Conservation (phyloP, 352 stramenopile species). For the Phytophthora sojae region DNA sequence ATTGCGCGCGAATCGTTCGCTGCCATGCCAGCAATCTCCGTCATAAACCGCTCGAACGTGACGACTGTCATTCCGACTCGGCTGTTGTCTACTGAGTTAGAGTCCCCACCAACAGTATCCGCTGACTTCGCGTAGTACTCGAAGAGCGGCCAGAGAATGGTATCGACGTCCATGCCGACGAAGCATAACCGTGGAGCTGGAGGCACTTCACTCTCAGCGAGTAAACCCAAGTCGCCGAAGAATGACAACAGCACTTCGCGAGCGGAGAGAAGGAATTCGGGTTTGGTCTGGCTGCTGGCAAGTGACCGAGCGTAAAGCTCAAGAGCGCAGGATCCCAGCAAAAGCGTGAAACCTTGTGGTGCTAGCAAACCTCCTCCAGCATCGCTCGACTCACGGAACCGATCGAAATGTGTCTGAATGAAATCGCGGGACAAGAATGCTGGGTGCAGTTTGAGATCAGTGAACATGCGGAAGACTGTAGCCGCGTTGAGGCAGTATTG, state of each 20-base stretch:
- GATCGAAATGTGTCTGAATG: conserved; percentile 57
- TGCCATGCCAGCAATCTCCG: conserved; percentile 61
- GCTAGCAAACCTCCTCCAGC: conserved; percentile 43
- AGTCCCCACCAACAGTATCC: conserved; percentile 5
- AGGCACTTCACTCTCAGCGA: conserved; percentile 55
- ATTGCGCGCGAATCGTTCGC: conserved; percentile 41
- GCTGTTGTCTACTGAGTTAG: conserved; percentile 29
- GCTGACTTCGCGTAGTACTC: conserved; percentile 70
- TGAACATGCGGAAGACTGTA: conserved; percentile 57
- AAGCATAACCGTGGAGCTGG: conserved; percentile 54
- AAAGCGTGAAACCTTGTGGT: conserved; percentile 55
- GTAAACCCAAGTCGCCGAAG: conserved; percentile 67
- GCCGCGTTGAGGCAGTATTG: conserved; percentile 54
- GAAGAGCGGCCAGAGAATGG: conserved; percentile 81
- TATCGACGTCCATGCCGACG: conserved; percentile 73
- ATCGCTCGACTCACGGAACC: conserved; percentile 36
- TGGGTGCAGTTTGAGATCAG: conserved; percentile 71
- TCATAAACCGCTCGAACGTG: conserved; percentile 71
- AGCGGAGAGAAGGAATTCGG: conserved; percentile 53
- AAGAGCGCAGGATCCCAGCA: conserved; percentile 70
- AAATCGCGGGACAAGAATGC: conserved; percentile 58
- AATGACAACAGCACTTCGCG: conserved; percentile 76
- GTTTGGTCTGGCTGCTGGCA: conserved; percentile 23
- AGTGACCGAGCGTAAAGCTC: conserved; percentile 54
- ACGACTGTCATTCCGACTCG: conserved; percentile 56